These are phyloP conservation scores for Prosopis cineraria DNA, from an alignment of 306 rosid species.

Conservation along the genomic window DNA sequence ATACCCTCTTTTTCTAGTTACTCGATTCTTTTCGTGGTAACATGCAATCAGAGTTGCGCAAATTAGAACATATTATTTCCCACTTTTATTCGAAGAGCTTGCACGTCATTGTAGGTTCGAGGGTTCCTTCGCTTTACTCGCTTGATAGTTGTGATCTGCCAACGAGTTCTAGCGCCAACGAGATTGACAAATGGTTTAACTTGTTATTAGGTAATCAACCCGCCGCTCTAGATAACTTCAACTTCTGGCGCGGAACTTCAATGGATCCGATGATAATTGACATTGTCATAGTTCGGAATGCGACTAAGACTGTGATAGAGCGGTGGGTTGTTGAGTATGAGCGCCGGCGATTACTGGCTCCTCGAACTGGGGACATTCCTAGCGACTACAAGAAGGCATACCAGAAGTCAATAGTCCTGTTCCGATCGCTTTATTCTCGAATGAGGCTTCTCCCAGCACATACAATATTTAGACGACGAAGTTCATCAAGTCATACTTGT, in stretches of 20 bases:
- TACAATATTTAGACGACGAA: constrained; percentile 60
- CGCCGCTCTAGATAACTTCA: constrained; percentile 60
- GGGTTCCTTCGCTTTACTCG: constrained; percentile 61
- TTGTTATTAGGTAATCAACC: constrained; percentile 71
- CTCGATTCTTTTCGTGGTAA: too few species aligned
- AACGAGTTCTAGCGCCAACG: constrained; percentile 44
- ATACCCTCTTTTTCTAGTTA: background rate
- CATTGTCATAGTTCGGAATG: constrained; percentile 67
- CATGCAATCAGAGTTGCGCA: constrained; percentile 60
- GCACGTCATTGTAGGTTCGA: constrained; percentile 67
- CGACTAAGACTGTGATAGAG: constrained; percentile 74
- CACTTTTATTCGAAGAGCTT: constrained; percentile 75
- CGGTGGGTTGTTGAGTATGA: constrained; percentile 86
- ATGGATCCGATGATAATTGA: constrained; percentile 86
- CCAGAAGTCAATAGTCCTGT: constrained; percentile 63
- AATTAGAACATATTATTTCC: constrained; percentile 72
- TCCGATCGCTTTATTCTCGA: constrained; percentile 66
- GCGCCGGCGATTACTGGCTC: constrained; percentile 45
- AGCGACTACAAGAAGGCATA: constrained; percentile 64
- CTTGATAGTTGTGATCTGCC: constrained; percentile 55
- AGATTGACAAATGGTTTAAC: constrained; percentile 85
- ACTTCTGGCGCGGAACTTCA: constrained; percentile 68
- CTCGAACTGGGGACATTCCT: constrained; percentile 47
- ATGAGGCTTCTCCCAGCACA: constrained; percentile 84
- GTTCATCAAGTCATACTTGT: constrained; percentile 47